Conservation (phyloP, 805 yeast genomes). For the Saccharomycodes ludwigii region DNA sequence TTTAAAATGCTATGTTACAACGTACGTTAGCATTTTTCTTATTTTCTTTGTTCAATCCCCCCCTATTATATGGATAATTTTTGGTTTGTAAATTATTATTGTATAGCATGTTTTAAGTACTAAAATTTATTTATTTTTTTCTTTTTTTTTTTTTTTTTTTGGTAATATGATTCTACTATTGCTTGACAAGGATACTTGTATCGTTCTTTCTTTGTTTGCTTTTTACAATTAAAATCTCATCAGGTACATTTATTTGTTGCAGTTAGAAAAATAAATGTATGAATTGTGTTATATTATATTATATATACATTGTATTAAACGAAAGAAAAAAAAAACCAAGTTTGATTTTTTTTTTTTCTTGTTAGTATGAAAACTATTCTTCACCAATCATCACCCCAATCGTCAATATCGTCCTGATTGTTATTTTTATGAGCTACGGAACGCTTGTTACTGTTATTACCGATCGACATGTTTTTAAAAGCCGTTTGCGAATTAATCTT, state of each 20-base stretch:
- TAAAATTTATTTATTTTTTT: too few species aligned
- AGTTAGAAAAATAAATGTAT: too few species aligned
- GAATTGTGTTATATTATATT: too few species aligned
- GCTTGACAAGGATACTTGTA: background rate
- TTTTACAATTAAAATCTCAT: too few species aligned
- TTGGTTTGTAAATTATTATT: too few species aligned
- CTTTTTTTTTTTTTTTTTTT: background rate
- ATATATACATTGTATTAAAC: background rate
- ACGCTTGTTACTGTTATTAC: constrained; percentile 10
- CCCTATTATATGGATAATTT: too few species aligned
- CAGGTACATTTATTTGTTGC: too few species aligned
- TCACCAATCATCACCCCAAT: constrained; percentile 18
- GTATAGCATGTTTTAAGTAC: too few species aligned
- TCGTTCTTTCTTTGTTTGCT: too few species aligned
- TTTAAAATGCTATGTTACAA: too few species aligned
- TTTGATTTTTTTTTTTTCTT: background rate
- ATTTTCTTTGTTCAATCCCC: too few species aligned
- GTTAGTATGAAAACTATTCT: background rate
- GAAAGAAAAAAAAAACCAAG: background rate
- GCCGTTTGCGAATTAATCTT: constrained; percentile 1
- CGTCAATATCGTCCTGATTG: constrained; percentile 11
- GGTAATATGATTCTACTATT: background rate
- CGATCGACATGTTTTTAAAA: constrained; percentile 1
- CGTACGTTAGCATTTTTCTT: too few species aligned
- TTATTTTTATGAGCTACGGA: constrained; percentile 2